phyloP scores from a whole-genome alignment of 441 rosid genomes.

The Adansonia madagascariensis region DNA sequence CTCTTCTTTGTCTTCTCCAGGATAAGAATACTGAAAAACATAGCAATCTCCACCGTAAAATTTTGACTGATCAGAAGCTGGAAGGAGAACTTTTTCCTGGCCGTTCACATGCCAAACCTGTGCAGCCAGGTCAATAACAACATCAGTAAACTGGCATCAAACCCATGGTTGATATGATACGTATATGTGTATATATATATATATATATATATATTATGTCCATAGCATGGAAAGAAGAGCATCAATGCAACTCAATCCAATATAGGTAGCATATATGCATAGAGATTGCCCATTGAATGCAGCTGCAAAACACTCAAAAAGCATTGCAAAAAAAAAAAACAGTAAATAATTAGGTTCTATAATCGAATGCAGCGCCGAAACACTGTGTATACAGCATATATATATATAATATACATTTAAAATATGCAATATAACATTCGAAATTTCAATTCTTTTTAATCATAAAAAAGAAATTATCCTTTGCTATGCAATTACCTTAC shows the following conservation, averaged over 20 bases:
- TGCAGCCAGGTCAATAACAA: background rate
- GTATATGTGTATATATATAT: too few species aligned
- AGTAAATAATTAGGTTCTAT: too few species aligned
- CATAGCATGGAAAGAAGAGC: background rate
- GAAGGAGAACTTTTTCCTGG: conserved; percentile 69
- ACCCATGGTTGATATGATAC: too few species aligned
- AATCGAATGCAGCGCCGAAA: too few species aligned
- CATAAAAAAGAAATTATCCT: background rate
- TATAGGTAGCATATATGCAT: background rate
- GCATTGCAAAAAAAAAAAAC: too few species aligned
- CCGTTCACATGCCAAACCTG: conserved; percentile 68
- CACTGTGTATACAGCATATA: too few species aligned
- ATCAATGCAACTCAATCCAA: background rate
- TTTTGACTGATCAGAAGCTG: conserved; percentile 82
- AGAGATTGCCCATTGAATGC: too few species aligned
- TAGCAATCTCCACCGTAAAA: conserved; percentile 89
- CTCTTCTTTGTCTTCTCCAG: conserved; percentile 92
- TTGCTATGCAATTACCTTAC: background rate
- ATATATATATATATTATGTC: background rate
- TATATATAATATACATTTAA: too few species aligned
- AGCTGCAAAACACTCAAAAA: too few species aligned
- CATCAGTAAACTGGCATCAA: background rate
- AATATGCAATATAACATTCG: too few species aligned
- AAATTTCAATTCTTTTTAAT: too few species aligned
- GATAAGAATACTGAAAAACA: conserved; percentile 79